A percentile compares a stretch with the other conserved stretches of the same genome.
Conservation (phyloP, 257 asterid species). For the Primulina huaijiensis region DNA sequence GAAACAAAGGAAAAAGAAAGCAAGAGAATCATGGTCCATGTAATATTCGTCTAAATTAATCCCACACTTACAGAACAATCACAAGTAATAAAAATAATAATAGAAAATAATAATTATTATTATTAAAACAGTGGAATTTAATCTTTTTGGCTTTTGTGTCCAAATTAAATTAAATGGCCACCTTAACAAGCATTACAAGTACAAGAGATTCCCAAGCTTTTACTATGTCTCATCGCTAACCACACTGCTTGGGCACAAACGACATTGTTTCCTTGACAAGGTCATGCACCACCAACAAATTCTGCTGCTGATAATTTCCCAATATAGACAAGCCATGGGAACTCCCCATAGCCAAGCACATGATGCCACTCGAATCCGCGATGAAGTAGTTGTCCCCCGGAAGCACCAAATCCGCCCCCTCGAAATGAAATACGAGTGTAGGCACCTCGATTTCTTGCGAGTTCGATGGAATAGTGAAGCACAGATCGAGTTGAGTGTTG, state of each 20-base stretch:
- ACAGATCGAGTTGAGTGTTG: slow-evolving; percentile 61
- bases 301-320: slow-evolving; percentile 85
- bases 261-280: slow-evolving; percentile 61
- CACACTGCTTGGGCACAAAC: slow-evolving; percentile 46
- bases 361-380: slow-evolving; percentile 58
- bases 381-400: slow-evolving; percentile 72
- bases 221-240: slow-evolving; percentile 13
- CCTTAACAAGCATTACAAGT: not conserved
- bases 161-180: too few species aligned
- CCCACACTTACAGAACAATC: too few species aligned
- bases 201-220: not conserved
- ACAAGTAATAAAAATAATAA: too few species aligned
- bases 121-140: too few species aligned
- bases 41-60: too few species aligned
- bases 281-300: slow-evolving; percentile 66
- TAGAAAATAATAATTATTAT: too few species aligned
- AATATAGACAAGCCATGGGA: slow-evolving; percentile 76
- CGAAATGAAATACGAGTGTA: slow-evolving; percentile 53
- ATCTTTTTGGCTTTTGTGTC: too few species aligned
- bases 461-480: slow-evolving; percentile 50
- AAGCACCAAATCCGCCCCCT: slow-evolving; percentile 66
- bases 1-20: too few species aligned
- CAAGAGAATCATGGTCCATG: too few species aligned
- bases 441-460: slow-evolving; percentile 50
- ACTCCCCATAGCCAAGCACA: slow-evolving; percentile 84